Base-by-base conservation (phyloP, 2,329 filamentous ascomycete genomes). In the Gnomoniopsis smithogilvyi region DNA sequence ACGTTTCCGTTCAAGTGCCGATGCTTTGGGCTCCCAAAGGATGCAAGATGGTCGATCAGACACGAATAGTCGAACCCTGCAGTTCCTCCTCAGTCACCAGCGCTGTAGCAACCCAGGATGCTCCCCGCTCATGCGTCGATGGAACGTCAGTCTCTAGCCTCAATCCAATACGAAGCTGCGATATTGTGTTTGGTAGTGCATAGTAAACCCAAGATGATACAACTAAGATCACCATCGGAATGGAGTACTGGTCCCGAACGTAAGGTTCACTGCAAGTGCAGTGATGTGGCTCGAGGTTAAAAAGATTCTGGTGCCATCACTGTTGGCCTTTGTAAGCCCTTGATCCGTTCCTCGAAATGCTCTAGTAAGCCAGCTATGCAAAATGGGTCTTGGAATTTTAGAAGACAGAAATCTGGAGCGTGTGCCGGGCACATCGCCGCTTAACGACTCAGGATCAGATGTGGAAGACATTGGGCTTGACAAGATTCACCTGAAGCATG, bases 351-450 rank as follows among this genome's bases (percentile, higher is more conserved):
- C n/a, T n/a, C n/a, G 6, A 8, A 21, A 12, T 22, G 14, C n/a
- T n/a, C n/a, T n/a, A n/a, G n/a, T n/a, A 4, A 21, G 38, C 45
- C n/a, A 15, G 12, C 15, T 19, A 19, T 17, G n/a, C 51, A 60
- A 45, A 33, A 68, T 68, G 66, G 62, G 64, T 50, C 61, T 68
- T 19, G 66, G 66, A 43, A 67, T 68, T 45, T 38, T 68, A 7
- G 61, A 66, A 51, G 64, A 68, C 56, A 60, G 54, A 50, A 63
- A 65, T 47, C 62, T 68, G 33, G 67, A 68, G 62, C 67, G 67
- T 58, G 64, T 68, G 43, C 67, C 67, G 1, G 67, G 66, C 43
- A 68, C 67, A 11, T 67, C 67, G 51, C 67, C 65, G 19, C 56
- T 68, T 22, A 67, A 61, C 17, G 65, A 67, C 49, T 60, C 67